Evolutionary conservation across 1,139 yeast species (phyloP).

Genomic region (Saccharomycopsis crataegensis): DNA sequence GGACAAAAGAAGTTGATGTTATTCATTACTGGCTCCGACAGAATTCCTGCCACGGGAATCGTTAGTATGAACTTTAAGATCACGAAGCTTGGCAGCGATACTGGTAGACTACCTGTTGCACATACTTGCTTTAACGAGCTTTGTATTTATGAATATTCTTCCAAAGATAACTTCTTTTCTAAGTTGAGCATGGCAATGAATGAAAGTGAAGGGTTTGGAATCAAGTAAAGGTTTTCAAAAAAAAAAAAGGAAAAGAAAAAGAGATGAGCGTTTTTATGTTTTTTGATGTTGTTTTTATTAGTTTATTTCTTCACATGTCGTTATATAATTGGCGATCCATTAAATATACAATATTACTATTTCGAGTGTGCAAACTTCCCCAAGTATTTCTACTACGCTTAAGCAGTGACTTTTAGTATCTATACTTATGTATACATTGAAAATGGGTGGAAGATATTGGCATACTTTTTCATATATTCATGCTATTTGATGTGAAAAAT

Average conservation of each 20-base stretch:
- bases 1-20: constrained; percentile 57
- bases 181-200: constrained; percentile 62
- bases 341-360: too few relatives aligned
- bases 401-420: too few relatives aligned
- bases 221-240: constrained; percentile 36
- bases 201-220: constrained; percentile 83
- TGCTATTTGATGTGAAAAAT: too few relatives aligned
- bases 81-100: constrained; percentile 44
- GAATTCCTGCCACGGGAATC: constrained; percentile 89
- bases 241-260: background rate
- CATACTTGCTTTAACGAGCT: constrained; percentile 94
- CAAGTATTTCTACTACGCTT: too few relatives aligned
- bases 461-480: too few relatives aligned
- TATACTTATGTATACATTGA: too few relatives aligned
- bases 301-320: background rate
- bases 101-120: constrained; percentile 64
- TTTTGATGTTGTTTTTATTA: background rate
- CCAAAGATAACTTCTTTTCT: constrained; percentile 41
- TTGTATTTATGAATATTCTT: constrained; percentile 59
- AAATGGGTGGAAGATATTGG: too few relatives aligned
- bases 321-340: too few relatives aligned
- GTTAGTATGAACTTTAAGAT: constrained; percentile 66
- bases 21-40: constrained; percentile 85
- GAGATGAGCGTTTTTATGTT: background rate
- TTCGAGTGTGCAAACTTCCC: too few relatives aligned